phyloP scores from a whole-genome alignment of 1,284 basidiomycete species.

The Anthracocystis panici-leucophaei region DNA sequence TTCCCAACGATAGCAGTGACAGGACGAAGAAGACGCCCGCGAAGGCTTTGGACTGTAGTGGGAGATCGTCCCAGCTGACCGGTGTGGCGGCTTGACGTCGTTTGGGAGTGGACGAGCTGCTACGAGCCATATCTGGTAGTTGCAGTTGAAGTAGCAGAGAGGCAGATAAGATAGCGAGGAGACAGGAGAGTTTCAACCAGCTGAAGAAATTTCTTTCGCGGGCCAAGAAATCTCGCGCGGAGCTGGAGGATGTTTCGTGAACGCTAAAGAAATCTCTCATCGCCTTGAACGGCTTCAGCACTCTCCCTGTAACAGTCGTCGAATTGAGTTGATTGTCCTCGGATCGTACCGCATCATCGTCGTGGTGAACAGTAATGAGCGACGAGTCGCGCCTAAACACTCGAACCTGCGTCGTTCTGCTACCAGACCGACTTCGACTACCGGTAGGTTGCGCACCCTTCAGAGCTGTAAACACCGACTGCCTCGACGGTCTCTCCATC shows the following conservation, averaged over 20 bases:
- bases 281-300: not conserved
- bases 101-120: not conserved
- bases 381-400: slow-evolving; percentile 26
- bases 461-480: slow-evolving; percentile 15
- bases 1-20: slow-evolving; percentile 20
- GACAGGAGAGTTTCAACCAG: slow-evolving; percentile 39
- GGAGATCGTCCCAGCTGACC: slow-evolving; percentile 29
- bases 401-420: not conserved
- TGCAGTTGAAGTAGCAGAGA: slow-evolving; percentile 39
- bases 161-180: slow-evolving; percentile 41
- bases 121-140: slow-evolving; percentile 17
- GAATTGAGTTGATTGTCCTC: slow-evolving; percentile 1
- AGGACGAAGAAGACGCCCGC: slow-evolving; percentile 30
- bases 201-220: slow-evolving; percentile 44
- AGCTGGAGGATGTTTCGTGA: slow-evolving; percentile 20
- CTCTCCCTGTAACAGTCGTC: not conserved
- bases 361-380: slow-evolving; percentile 25
- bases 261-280: slow-evolving; percentile 9
- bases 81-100: slow-evolving; percentile 2
- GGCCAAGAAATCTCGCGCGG: slow-evolving; percentile 40
- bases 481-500: not conserved
- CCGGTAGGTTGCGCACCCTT: slow-evolving; percentile 6
- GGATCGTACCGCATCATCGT: slow-evolving; percentile 4
- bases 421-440: slow-evolving; percentile 2
- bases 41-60: slow-evolving; percentile 25